Evolutionary conservation across 495 filamentous ascomycete genomes (phyloP).

Genomic region (Xylaria venustula): DNA sequence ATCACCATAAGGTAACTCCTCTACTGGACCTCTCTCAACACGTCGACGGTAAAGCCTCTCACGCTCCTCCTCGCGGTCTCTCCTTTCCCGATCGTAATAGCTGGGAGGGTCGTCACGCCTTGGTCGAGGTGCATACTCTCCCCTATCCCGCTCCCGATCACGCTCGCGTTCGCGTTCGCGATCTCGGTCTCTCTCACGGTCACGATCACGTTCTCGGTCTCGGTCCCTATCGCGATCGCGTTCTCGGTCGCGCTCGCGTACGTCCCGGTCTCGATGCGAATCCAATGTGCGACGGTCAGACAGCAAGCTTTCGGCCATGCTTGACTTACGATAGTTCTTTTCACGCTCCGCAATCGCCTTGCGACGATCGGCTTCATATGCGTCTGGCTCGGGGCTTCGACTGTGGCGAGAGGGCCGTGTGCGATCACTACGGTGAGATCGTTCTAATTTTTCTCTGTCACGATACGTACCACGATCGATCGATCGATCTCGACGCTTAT

Average conservation of each 20-base stretch:
- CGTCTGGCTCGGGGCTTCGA: constrained; percentile 80
- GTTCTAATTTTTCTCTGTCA: constrained; percentile 60
- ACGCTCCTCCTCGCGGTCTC: constrained; percentile 80
- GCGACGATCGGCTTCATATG: constrained; percentile 84
- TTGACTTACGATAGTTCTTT: constrained; percentile 77
- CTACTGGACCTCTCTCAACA: constrained; percentile 71
- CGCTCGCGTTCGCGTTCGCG: constrained; percentile 45
- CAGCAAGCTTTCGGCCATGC: constrained; percentile 61
- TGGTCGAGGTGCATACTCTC: constrained; percentile 34
- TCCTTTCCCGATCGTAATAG: constrained; percentile 65
- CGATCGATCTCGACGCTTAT: constrained; percentile 58
- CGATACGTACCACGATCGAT: constrained; percentile 59
- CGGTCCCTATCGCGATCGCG: constrained; percentile 44
- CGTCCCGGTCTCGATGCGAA: constrained; percentile 52
- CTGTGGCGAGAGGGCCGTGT: constrained; percentile 54
- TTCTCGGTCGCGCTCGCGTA: constrained; percentile 45
- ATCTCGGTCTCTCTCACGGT: constrained; percentile 51
- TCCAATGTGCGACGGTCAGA: constrained; percentile 49
- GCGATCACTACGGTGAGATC: constrained; percentile 58
- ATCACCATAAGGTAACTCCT: constrained; percentile 87
- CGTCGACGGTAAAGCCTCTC: constrained; percentile 81
- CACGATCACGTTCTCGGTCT: constrained; percentile 43
- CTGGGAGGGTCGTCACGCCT: constrained; percentile 47
- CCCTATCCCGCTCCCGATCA: constrained; percentile 47
- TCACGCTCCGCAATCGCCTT: constrained; percentile 86